A percentile compares a stretch with the other conserved stretches of the same genome.
Evolutionary conservation across 352 stramenopile genomes (phyloP).

Genomic region (Elongisporangium prolatum): DNA sequence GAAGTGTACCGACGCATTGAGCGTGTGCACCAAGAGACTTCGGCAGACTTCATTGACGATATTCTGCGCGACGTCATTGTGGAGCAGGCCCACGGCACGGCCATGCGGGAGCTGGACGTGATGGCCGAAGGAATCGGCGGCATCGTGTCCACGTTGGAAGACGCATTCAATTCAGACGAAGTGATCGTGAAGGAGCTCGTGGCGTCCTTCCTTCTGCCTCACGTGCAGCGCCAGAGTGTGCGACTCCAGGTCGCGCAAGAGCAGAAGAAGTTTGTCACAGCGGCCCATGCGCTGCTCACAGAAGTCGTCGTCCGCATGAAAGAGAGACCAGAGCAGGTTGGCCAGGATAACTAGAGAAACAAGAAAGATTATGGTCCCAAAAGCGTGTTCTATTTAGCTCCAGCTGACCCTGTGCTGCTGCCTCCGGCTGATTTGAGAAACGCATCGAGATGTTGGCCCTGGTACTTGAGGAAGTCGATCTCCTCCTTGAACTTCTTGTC

Average conservation of each 20-base stretch:
- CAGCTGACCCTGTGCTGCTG: conserved; percentile 17
- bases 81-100: conserved; percentile 38
- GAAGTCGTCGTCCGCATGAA: conserved; percentile 26
- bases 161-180: conserved; percentile 38
- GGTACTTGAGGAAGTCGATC: conserved; percentile 94
- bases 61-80: conserved; percentile 53
- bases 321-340: conserved; percentile 1
- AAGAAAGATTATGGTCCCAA: conserved; percentile 1
- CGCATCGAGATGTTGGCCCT: conserved; percentile 92
- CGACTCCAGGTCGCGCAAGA: conserved; percentile 49
- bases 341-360: neutral
- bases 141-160: conserved; percentile 54
- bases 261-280: conserved; percentile 64
- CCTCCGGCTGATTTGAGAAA: conserved; percentile 90
- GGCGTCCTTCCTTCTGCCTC: conserved; percentile 73
- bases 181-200: conserved; percentile 75
- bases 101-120: conserved; percentile 52
- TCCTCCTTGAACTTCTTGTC: conserved; percentile 94
- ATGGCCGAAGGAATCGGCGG: conserved; percentile 29
- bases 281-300: conserved; percentile 50
- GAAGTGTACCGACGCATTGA: conserved; percentile 76
- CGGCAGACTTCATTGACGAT: conserved; percentile 63
- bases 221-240: conserved; percentile 66
- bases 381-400: conserved; percentile 6
- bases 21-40: conserved; percentile 78